Conservation (phyloP, 495 filamentous ascomycete genomes). For the Hypomontagnella monticulosa region DNA sequence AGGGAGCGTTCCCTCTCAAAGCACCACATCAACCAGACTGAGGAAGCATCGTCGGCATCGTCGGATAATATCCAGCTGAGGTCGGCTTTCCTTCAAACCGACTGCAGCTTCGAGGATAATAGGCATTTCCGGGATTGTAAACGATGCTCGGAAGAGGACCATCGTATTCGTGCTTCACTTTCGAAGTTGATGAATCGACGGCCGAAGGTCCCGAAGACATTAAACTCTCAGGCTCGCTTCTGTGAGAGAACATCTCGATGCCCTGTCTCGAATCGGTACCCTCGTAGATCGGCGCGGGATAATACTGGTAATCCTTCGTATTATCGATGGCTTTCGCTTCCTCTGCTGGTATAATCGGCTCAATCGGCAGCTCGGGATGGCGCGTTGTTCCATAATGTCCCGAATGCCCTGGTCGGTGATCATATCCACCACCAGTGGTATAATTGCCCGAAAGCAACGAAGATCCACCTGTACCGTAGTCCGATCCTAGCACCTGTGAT, state of each 20-base stretch:
- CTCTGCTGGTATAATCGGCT: conserved; percentile 56
- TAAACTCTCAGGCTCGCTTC: conserved; percentile 49
- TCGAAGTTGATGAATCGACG: conserved; percentile 35
- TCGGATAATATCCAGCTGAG: conserved; percentile 58
- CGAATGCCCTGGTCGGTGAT: conserved; percentile 49
- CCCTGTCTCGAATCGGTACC: conserved; percentile 50
- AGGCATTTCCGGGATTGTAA: conserved; percentile 47
- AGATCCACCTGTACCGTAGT: conserved; percentile 47
- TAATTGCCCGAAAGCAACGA: conserved; percentile 48
- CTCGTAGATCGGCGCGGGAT: conserved; percentile 57
- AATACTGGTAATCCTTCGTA: conserved; percentile 59
- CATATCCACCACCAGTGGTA: conserved; percentile 43
- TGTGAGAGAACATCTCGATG: conserved; percentile 55
- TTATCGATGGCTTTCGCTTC: conserved; percentile 56
- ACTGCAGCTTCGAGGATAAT: conserved; percentile 51
- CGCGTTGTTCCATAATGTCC: conserved; percentile 53
- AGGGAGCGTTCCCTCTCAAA: neutral
- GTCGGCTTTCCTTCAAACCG: conserved; percentile 57
- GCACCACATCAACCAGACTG: conserved; percentile 38
- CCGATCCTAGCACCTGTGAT: conserved; percentile 49
- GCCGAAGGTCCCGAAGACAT: conserved; percentile 33
- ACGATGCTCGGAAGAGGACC: conserved; percentile 53
- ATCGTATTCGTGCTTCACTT: conserved; percentile 58
- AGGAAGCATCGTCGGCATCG: conserved; percentile 49
- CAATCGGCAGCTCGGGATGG: conserved; percentile 55